Evolutionary conservation across 176 grass and related monocot species (phyloP).

Genomic region (Oryza australiensis): DNA sequence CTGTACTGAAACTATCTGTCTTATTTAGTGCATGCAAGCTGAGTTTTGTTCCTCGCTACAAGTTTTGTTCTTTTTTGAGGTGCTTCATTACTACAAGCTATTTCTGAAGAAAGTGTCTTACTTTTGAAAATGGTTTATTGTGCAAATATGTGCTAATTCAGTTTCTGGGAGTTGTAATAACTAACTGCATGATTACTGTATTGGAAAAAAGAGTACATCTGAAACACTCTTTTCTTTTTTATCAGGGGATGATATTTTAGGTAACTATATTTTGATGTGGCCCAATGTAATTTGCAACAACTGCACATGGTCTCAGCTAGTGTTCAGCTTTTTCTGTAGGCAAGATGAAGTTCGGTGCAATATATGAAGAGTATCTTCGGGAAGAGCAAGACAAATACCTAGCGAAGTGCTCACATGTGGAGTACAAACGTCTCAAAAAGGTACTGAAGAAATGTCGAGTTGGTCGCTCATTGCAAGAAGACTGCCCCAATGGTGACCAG

Average conservation of each 20-base stretch:
- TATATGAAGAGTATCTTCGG: slow-evolving; percentile 61
- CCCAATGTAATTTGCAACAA: neutral
- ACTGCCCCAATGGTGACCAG: slow-evolving; percentile 23
- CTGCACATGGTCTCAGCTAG: neutral
- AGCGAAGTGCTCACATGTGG: slow-evolving; percentile 60
- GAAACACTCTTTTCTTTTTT: neutral
- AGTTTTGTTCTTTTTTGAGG: too few species aligned
- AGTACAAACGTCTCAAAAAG: slow-evolving; percentile 79
- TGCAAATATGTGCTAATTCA: neutral
- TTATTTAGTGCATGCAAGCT: neutral
- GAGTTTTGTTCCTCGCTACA: neutral
- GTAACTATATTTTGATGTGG: neutral
- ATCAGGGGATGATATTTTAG: neutral
- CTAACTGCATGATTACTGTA: neutral
- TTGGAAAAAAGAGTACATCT: neutral
- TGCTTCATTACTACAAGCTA: neutral
- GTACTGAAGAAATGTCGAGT: slow-evolving; percentile 64
- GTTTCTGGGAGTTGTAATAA: neutral
- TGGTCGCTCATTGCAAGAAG: slow-evolving; percentile 45
- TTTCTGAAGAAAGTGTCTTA: neutral
- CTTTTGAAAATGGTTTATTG: neutral
- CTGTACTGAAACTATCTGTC: neutral
- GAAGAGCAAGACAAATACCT: slow-evolving; percentile 64
- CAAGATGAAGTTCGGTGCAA: slow-evolving; percentile 72
- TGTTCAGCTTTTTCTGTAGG: slow-evolving; percentile 15